phyloP scores from a whole-genome alignment of 345 rosid genomes.

The Cardiospermum halicacabum region DNA sequence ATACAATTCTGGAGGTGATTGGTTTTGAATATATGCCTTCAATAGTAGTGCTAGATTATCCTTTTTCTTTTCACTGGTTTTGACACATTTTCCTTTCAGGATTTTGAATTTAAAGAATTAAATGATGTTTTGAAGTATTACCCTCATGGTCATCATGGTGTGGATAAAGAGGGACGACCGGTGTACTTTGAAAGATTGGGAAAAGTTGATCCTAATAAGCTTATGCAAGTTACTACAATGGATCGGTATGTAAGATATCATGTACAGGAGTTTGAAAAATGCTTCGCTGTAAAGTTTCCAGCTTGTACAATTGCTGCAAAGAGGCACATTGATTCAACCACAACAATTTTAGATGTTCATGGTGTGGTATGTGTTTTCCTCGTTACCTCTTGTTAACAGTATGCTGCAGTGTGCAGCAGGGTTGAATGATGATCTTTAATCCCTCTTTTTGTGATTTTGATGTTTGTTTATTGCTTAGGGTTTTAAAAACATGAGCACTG shows the following conservation, averaged over 20 bases:
- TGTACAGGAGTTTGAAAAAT: conserved; percentile 87
- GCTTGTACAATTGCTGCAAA: conserved; percentile 88
- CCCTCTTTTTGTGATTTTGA: not conserved
- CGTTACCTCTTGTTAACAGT: not conserved
- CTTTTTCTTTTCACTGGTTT: conserved; percentile 14
- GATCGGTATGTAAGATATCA: conserved; percentile 87
- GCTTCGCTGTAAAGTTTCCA: conserved; percentile 78
- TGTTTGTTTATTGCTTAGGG: conserved; percentile 44
- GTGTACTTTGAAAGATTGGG: conserved; percentile 93
- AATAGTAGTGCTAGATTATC: not conserved
- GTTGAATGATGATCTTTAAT: not conserved
- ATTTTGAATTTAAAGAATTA: conserved; percentile 82
- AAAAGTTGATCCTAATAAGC: conserved; percentile 75
- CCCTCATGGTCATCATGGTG: conserved; percentile 96
- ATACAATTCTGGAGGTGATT: conserved; percentile 73
- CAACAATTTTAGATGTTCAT: conserved; percentile 95
- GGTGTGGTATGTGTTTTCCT: conserved; percentile 69
- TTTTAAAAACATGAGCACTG: conserved; percentile 82
- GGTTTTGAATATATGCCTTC: conserved; percentile 11
- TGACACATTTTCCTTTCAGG: conserved; percentile 37
- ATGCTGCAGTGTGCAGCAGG: not conserved
- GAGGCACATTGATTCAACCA: conserved; percentile 93
- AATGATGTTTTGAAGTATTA: conserved; percentile 74
- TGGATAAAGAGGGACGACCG: conserved; percentile 95
- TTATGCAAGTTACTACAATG: conserved; percentile 86